phyloP scores from a whole-genome alignment of 768 basidiomycete genomes.

The Tricholoma sp. region DNA sequence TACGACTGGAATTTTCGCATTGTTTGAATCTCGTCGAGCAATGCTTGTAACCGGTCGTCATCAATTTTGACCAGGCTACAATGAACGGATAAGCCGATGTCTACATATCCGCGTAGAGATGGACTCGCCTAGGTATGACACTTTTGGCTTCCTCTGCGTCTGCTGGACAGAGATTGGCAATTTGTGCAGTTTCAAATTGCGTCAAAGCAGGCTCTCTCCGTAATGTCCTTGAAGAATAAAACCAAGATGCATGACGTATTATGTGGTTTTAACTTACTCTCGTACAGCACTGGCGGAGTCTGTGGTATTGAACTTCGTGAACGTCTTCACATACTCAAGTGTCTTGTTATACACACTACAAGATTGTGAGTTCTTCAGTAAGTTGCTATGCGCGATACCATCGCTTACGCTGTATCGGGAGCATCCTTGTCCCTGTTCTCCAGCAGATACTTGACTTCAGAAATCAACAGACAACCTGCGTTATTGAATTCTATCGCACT shows the following conservation, averaged over 20 bases:
- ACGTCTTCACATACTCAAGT: conserved; percentile 85
- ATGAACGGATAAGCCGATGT: background rate
- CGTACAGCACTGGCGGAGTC: conserved; percentile 83
- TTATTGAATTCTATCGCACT: conserved; percentile 74
- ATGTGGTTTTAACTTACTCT: conserved; percentile 52
- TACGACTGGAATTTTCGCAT: conserved; percentile 82
- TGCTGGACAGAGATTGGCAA: conserved; percentile 86
- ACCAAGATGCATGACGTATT: background rate
- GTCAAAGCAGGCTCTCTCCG: conserved; percentile 76
- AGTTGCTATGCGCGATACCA: background rate
- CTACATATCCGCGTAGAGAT: background rate
- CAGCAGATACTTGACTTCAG: conserved; percentile 87
- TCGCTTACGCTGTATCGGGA: conserved; percentile 76
- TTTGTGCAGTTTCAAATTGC: conserved; percentile 90
- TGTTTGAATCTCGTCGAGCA: conserved; percentile 85
- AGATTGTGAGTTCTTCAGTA: background rate
- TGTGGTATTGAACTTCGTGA: conserved; percentile 84
- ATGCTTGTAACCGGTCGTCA: conserved; percentile 76
- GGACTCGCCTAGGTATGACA: conserved; percentile 72
- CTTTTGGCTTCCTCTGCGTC: conserved; percentile 90
- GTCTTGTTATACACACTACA: conserved; percentile 90
- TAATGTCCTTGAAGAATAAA: conserved; percentile 50
- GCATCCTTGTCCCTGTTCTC: conserved; percentile 86
- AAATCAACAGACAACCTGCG: conserved; percentile 85
- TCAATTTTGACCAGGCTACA: conserved; percentile 80